These are phyloP conservation scores for Globisporangium spiculum DNA, from an alignment of 352 stramenopile species.

Conservation along the genomic window DNA sequence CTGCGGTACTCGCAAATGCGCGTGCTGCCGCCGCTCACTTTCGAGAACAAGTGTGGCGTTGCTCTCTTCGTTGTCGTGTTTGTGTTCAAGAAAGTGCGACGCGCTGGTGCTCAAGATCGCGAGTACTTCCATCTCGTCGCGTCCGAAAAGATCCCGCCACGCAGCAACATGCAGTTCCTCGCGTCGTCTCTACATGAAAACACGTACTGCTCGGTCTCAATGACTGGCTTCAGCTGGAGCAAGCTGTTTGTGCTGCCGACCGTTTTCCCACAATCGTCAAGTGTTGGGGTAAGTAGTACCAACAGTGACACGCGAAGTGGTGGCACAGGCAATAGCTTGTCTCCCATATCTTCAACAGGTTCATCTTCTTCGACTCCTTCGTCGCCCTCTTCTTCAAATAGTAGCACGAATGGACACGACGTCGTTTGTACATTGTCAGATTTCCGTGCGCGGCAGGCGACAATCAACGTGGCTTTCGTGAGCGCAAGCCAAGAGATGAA, in stretches of 20 bases:
- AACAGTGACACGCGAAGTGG: conserved; percentile 9
- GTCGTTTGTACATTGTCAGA: conserved; percentile 55
- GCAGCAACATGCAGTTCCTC: conserved; percentile 51
- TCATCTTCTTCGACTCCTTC: conserved; percentile 16
- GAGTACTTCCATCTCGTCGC: conserved; percentile 77
- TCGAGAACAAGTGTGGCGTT: conserved; percentile 81
- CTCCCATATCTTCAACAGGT: conserved; percentile 2
- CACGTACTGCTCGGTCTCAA: conserved; percentile 74
- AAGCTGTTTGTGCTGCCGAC: conserved; percentile 61
- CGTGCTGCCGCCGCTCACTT: conserved; percentile 57
- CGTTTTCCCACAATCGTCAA: conserved; percentile 20
- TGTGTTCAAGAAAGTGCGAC: conserved; percentile 75
- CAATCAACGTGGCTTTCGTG: conserved; percentile 62
- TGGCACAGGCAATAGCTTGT: not conserved
- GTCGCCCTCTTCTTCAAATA: conserved; percentile 18
- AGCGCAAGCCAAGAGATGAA: conserved; percentile 42
- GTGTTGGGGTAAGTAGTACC: conserved; percentile 6
- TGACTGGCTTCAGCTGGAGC: conserved; percentile 80
- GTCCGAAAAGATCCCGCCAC: conserved; percentile 53
- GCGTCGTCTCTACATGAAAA: conserved; percentile 69
- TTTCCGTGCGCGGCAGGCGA: conserved; percentile 54
- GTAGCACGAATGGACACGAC: conserved; percentile 15
- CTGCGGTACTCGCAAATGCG: conserved; percentile 69
- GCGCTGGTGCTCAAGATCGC: conserved; percentile 49
- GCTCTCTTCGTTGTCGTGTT: conserved; percentile 68